phyloP scores from a whole-genome alignment of 306 rosid species.

The Astragalus glycyphyllos region DNA sequence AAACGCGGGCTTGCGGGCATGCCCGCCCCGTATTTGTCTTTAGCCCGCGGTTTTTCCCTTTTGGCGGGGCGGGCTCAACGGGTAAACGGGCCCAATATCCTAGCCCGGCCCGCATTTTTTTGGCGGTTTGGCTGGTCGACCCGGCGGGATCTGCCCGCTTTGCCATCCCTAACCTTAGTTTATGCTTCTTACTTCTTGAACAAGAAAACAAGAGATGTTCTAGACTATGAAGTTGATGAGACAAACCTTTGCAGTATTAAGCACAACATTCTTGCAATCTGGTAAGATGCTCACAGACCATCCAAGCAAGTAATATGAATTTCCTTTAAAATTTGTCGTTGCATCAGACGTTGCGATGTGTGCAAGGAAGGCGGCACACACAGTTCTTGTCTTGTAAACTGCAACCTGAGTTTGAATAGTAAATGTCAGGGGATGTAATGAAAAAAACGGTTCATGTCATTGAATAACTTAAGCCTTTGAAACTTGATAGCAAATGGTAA shows the following conservation, averaged over 20 bases:
- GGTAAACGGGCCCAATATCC: no score
- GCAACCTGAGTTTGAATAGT: constrained; percentile 63
- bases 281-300: constrained; percentile 99
- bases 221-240: not conserved
- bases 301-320: constrained; percentile 80
- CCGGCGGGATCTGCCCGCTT: no score
- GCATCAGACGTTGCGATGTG: constrained; percentile 69
- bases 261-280: constrained; percentile 89
- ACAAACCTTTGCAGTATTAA: constrained; percentile 93
- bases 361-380: constrained; percentile 88
- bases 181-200: constrained; percentile 4
- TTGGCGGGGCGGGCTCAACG: no score
- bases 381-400: constrained; percentile 72
- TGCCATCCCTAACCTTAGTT: constrained; percentile 24
- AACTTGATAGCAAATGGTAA: constrained; percentile 21
- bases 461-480: not conserved
- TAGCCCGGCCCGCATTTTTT: no score
- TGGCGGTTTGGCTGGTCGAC: no score
- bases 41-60: no score
- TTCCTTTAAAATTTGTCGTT: constrained; percentile 75
- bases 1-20: no score
- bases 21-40: no score
- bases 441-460: not conserved
- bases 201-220: constrained; percentile 7
- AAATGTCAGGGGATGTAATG: not conserved